These are phyloP conservation scores for Mortierella sp. DNA, from an alignment of 371 early-diverging fungal genomes.

Conservation along the genomic window DNA sequence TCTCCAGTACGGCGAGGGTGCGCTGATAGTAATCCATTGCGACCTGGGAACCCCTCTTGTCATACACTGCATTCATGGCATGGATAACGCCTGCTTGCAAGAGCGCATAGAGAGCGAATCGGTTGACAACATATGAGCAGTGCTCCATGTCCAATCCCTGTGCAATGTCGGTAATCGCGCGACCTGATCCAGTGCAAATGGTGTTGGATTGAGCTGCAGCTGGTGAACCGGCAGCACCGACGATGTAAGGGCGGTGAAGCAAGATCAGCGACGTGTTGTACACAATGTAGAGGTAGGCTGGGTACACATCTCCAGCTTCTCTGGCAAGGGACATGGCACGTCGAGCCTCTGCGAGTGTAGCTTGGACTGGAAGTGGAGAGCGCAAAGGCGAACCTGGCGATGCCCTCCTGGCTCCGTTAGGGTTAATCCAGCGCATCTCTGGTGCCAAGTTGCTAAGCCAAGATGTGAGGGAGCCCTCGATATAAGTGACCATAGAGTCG, in stretches of 20 bases:
- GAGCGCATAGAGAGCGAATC: slow-evolving; percentile 50
- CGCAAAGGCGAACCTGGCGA: slow-evolving; percentile 30
- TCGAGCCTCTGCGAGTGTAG: not conserved
- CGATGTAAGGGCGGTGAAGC: slow-evolving; percentile 80
- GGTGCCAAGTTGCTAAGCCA: slow-evolving; percentile 56
- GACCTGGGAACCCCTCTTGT: slow-evolving; percentile 45
- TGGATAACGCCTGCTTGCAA: slow-evolving; percentile 54
- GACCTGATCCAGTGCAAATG: slow-evolving; percentile 52
- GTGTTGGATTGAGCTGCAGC: slow-evolving; percentile 53
- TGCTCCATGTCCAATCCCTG: slow-evolving; percentile 41
- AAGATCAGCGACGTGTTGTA: slow-evolving; percentile 84
- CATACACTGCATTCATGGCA: slow-evolving; percentile 54
- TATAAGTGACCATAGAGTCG: slow-evolving; percentile 53
- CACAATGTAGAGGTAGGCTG: slow-evolving; percentile 71
- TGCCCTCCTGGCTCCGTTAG: slow-evolving; percentile 25
- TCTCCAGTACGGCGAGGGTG: slow-evolving; percentile 31
- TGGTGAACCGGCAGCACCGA: slow-evolving; percentile 52
- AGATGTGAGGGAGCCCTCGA: slow-evolving; percentile 51
- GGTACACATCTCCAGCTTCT: slow-evolving; percentile 34
- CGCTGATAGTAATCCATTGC: slow-evolving; percentile 53
- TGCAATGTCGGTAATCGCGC: slow-evolving; percentile 52
- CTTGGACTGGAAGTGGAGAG: slow-evolving; percentile 9
- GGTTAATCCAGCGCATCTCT: slow-evolving; percentile 50
- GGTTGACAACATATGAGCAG: slow-evolving; percentile 52
- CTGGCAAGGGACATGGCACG: slow-evolving; percentile 18